Percentiles rank a stretch among this genome's conserved stretches.
Evolutionary conservation across 495 filamentous ascomycete genomes (phyloP).

Genomic region (Jackrogersella multiformis): DNA sequence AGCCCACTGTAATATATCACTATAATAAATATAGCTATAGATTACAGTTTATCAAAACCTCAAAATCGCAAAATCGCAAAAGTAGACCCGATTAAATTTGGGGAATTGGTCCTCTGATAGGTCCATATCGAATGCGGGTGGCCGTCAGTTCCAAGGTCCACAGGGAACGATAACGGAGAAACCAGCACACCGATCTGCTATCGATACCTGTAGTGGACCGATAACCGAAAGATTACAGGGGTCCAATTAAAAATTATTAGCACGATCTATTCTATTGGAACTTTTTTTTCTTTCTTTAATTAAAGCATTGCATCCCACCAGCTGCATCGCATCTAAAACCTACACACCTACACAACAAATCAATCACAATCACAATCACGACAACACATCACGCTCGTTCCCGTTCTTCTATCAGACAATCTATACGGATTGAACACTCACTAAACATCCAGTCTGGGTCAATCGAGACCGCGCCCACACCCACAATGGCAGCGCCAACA

Average conservation of each 20-base stretch:
- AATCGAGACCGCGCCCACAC: constrained; percentile 6
- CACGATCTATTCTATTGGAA: constrained; percentile 21
- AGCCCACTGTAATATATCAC: too few species aligned
- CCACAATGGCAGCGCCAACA: constrained; percentile 48
- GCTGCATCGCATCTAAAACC: too few species aligned
- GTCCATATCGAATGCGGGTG: constrained; percentile 20
- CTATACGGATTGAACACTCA: too few species aligned
- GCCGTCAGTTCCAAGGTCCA: not conserved
- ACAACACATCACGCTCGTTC: too few species aligned
- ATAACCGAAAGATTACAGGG: constrained; percentile 6
- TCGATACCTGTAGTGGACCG: constrained; percentile 35
- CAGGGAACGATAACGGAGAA: constrained; percentile 27
- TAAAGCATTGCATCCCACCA: not conserved
- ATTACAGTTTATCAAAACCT: too few species aligned
- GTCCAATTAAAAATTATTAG: constrained; percentile 41
- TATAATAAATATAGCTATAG: too few species aligned
- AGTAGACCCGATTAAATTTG: constrained; percentile 32
- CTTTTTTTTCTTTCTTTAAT: constrained; percentile 30
- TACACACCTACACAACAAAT: not conserved
- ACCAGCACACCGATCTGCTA: constrained; percentile 28
- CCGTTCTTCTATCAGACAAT: too few species aligned
- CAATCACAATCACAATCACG: not conserved
- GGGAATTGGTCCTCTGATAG: constrained; percentile 17
- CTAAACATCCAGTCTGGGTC: not conserved
- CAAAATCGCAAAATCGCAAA: constrained; percentile 24